Evolutionary conservation across 2,329 filamentous ascomycete genomes (phyloP), one percentile per base, ranked within the genome.

Genomic region (Falciphora oryzae): DNA sequence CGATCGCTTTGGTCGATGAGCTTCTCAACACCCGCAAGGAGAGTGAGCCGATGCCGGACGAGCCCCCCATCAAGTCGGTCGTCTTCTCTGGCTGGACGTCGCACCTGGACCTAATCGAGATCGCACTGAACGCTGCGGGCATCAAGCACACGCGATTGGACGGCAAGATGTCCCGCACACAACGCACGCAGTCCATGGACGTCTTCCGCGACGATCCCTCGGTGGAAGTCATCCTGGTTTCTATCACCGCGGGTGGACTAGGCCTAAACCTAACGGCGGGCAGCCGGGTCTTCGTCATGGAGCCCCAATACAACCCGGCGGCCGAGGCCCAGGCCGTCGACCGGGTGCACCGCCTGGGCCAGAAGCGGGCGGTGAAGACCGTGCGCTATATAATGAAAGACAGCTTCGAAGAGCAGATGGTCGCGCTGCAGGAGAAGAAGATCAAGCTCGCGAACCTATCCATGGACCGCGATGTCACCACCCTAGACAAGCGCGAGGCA

Each of bases 71-170:
- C 77, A 98, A 97, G 75, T 95, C 92, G 31, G 93, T 99, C 18
- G 88, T 99, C 8, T 98, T 98, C 76, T 97, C 93, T 0, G 89
- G 89, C n/a, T 98, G 95, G 93, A 98, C 95, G 0, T 89, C 90
- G 0, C 93, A 98, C 73, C 85, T 99, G 22, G 93, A 98, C 74
- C 85, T 99, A 27, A 96, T 99, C 69, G 88, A 95, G 73, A 82
- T 92, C 62, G 94, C 93, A 0, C 83, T 98, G 18, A 81, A 86
- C 35, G 82, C 85, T 62, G 83, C 83, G 14, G 81, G 83, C 13
- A 91, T 96, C 74, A 80, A 77, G 1, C 93, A 87, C 72, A 86
- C 87, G 5, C 90, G 95, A n/a, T 87, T 99, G 2, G 95, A 98
- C 71, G 95, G 95, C 63, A 91, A 87, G 67, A 96, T 98, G 92